Conservation (phyloP, 2,329 filamentous ascomycete species). For the Xylariaceae sp. region DNA sequence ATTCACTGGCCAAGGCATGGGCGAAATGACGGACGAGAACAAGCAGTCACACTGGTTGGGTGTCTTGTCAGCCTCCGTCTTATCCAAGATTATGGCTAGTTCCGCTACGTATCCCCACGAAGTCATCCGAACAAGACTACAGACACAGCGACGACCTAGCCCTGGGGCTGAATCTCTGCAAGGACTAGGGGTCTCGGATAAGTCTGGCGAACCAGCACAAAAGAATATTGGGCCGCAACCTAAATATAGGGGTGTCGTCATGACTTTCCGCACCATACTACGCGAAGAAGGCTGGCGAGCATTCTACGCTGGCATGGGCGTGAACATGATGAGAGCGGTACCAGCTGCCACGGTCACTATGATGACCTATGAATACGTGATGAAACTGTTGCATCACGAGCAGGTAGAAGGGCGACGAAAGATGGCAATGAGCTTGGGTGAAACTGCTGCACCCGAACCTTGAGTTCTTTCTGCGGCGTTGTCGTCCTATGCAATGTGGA, state of each 20-base stretch:
- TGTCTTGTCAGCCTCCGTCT: slow-evolving; percentile 80
- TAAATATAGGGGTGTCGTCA: slow-evolving; percentile 74
- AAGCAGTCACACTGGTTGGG: slow-evolving; percentile 73
- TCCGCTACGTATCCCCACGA: slow-evolving; percentile 97
- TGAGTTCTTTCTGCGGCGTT: slow-evolving; percentile 5
- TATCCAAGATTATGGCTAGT: slow-evolving; percentile 92
- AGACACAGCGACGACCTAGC: slow-evolving; percentile 80
- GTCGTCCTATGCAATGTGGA: slow-evolving; percentile 1
- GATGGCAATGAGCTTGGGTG: slow-evolving; percentile 5
- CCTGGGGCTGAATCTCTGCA: slow-evolving; percentile 50
- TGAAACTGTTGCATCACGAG: slow-evolving; percentile 46
- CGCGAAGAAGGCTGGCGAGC: slow-evolving; percentile 91
- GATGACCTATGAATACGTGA: slow-evolving; percentile 86
- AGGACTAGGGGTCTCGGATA: slow-evolving; percentile 40
- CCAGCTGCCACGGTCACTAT: slow-evolving; percentile 96
- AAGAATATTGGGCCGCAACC: slow-evolving; percentile 18
- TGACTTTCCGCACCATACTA: slow-evolving; percentile 80
- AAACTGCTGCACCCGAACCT: slow-evolving; percentile 8
- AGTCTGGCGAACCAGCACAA: slow-evolving; percentile 43
- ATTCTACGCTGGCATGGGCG: slow-evolving; percentile 96
- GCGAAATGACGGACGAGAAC: slow-evolving; percentile 55
- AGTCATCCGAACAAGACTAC: slow-evolving; percentile 86
- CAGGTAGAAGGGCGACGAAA: slow-evolving; percentile 36
- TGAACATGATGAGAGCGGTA: slow-evolving; percentile 93
- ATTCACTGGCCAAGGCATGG: slow-evolving; percentile 89